Base-by-base conservation (phyloP, 768 basidiomycete species). In the Naganishia kalamii region DNA sequence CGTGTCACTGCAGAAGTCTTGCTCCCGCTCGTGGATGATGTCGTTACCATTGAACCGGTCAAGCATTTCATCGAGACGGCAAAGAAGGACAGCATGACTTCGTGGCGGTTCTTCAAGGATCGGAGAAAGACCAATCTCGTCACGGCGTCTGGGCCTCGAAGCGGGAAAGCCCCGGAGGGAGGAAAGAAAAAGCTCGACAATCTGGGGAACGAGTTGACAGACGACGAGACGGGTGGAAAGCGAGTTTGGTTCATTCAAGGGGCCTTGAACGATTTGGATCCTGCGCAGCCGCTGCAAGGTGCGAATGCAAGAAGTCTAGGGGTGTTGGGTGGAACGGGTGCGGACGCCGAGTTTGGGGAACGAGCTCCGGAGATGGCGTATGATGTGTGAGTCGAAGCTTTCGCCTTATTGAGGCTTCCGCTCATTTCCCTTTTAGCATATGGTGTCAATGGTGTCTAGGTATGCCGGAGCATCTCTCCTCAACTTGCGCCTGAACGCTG, bases 361-460 rank as follows among this genome's bases (percentile, higher is more conserved):
- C 60, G 65, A 11, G 84, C 84, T 35, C 74, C 80, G n/a, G 77
- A 81, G 21, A 67, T 79, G 30, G 84, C 84, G 0, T 97, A 92
- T 78, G 94, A 99, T 77, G 84, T 92, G 60, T 78, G 67, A 72
- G 77, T 77, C 13, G 1, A 1, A 21, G 40, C 30, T 41, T 60
- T 11, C 21, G 33, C 44, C 5, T 35, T 50, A 0, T 23, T 48
- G 6, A 15, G 40, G 17, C 43, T 15, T 15, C 21, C 40, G 41
- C 59, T 29, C 21, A 44, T 25, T 10, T 15, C 12, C n/a, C 43
- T 13, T n/a, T 25, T 25, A 78, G 77, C 8, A 84, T 94, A 64
- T 92, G 90, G 93, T 90, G 90, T 72, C 94, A 99, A 77, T 98
- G 94, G 94, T 94, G 93, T 80, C 82, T 97, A 17, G 54, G 54